Evolutionary conservation across 495 filamentous ascomycete genomes (phyloP), one percentile per base, ranked within the genome.

Genomic region (Daldinia concentrica): DNA sequence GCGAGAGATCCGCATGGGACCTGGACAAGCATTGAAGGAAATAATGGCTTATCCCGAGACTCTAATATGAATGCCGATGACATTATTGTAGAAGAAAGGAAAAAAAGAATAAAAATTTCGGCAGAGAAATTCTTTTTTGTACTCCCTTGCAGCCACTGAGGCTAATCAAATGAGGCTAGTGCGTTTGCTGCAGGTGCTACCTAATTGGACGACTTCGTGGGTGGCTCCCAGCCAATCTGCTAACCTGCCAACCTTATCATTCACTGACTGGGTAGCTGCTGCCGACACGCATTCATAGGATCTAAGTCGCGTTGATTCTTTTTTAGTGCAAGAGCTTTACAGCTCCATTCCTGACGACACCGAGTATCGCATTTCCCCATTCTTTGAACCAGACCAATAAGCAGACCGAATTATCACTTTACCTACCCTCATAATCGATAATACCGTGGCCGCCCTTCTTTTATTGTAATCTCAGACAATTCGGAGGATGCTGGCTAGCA

Each of bases 41-140:
- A 66, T 66, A 66, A 74, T 81, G 77, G 88, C 93, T 90, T 92
- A 89, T 89, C 90, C 92, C 95, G 95, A 96, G 95, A 99, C 95
- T 99, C 95, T 99, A 99, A 95, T 93, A 93, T 93, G 87, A 89
- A 92, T 90, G 94, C 95, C 91, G 82, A 86, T 87, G 90, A 95
- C 91, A 96, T 95, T 93, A 29, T 72, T 82, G 82, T 85, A 84
- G 81, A 87, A 86, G 83, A 86, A 82, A 79, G 79, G 81, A 81
- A 80, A 72, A 55, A 69, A 62, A 48, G 51, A 56, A 73, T 36
- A 37, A 57, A 78, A 79, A 76, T 54, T 68, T 72, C 66, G 45
- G 55, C 22, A 37, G 32, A 71, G 48, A 62, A 68, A 56, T 51
- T 69, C 68, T 58, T 73, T 73, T 73, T 65, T 73, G 68, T 50